Evolutionary conservation across 768 basidiomycete species (phyloP), one percentile per base, ranked within the genome.

Genomic region (Dioszegia crocea): DNA sequence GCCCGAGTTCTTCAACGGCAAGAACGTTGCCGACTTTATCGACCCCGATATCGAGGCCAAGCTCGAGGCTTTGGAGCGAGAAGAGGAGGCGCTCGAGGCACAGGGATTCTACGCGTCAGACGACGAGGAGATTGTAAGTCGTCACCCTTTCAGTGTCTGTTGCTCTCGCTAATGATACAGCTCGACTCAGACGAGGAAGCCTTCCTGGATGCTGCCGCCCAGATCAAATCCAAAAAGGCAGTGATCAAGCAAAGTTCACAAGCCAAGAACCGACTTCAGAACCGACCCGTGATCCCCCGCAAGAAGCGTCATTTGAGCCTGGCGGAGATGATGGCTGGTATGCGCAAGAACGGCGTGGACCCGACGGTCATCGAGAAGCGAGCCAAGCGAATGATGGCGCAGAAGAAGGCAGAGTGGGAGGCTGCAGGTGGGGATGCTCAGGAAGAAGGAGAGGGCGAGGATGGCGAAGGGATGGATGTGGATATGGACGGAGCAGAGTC

Each of bases 1-100:
- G n/a, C 96, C 96, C n/a, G 96, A 99, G 77, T 89, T 99, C 71
- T 86, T 91, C 86, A 86, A 97, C 66, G 96, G 96, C 79, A 97
- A 97, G 84, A 99, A 99, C 80, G 80, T 98, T 52, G 94, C 93
- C 23, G 96, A 99, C 81, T 99, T 99, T 62, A 89, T 98, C 77
- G 94, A 98, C 77, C 88, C 91, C 21, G 96, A 99, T 71, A 98
- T 99, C 61, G 86, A 85, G 19, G 93, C 93, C 78, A 94, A 92
- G 79, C 86, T 99, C 46, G 94, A 97, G 71, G 94, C 91, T 12
- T 85, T 99, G 57, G 94, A 99, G 78, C 85, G 89, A 17, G 96
- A 98, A 75, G 96, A 99, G 77, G 94, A 94, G 77, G 84, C 84
- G 66, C 83, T 99, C n/a, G 82, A 91, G 75, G 87, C 86, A 0